Conservation (phyloP, 148 eudicot species). For the Pharnaceum exiguum region DNA sequence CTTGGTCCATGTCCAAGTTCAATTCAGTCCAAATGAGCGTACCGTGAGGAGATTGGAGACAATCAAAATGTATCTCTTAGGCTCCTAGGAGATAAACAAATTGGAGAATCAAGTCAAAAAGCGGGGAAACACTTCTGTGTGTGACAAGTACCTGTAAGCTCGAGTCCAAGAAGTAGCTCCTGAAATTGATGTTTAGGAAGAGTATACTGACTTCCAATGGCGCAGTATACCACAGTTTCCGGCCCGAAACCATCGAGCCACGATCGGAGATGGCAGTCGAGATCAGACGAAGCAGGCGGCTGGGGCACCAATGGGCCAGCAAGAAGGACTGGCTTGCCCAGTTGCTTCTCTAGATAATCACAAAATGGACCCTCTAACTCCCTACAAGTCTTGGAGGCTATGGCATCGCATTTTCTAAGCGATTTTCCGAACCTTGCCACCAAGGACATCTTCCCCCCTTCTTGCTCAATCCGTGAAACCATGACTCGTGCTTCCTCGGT, state of each 20-base stretch:
- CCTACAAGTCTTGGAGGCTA: background rate
- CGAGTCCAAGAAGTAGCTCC: constrained; percentile 36
- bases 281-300: constrained; percentile 8
- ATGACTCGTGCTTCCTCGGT: background rate
- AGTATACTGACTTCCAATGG: constrained; percentile 37
- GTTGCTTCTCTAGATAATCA: background rate
- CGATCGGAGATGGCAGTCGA: constrained; percentile 22
- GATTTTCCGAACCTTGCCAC: background rate
- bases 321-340: background rate
- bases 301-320: constrained; percentile 35
- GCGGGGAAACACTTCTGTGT: too few relatives aligned
- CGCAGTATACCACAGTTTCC: constrained; percentile 26
- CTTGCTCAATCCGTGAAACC: background rate
- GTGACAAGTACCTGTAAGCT: constrained; percentile 39
- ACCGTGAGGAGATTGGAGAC: too few relatives aligned
- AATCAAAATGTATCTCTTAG: too few relatives aligned
- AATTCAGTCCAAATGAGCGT: too few relatives aligned
- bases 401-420: background rate
- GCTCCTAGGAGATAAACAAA: too few relatives aligned
- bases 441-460: background rate
- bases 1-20: too few relatives aligned
- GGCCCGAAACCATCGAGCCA: constrained; percentile 24
- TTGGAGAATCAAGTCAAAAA: constrained; percentile 12
- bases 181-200: constrained; percentile 23
- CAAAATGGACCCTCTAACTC: background rate